Conservation (phyloP, 2,329 filamentous ascomycete species). For the Phoma sp. region DNA sequence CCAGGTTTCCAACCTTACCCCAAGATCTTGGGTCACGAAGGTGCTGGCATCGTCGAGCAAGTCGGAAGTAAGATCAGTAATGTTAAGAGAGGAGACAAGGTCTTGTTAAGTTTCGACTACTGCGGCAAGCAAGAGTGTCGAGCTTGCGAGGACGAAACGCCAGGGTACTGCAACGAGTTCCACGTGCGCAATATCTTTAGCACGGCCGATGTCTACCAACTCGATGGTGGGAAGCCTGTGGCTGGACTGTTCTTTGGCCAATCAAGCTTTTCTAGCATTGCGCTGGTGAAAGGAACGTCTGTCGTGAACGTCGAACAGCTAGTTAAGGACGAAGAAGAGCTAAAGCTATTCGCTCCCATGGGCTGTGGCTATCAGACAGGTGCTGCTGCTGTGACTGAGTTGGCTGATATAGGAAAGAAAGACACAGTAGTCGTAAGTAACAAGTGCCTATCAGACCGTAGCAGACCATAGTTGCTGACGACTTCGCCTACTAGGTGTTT, state of each 20-base stretch:
- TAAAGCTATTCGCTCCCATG: conserved; percentile 55
- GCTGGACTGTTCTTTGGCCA: conserved; percentile 58
- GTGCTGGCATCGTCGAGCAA: conserved; percentile 59
- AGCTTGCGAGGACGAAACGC: conserved; percentile 56
- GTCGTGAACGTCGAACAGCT: conserved; percentile 53
- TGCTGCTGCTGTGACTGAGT: conserved; percentile 51
- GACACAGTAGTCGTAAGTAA: conserved; percentile 50
- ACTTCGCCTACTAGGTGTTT: conserved; percentile 30
- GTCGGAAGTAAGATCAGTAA: conserved; percentile 53
- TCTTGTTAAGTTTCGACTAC: conserved; percentile 58
- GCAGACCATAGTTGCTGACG: too few relatives aligned
- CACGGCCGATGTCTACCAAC: conserved; percentile 34
- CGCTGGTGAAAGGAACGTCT: conserved; percentile 50
- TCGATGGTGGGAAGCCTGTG: conserved; percentile 29
- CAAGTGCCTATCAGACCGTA: too few relatives aligned
- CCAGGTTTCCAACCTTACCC: conserved; percentile 51
- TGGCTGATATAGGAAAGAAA: conserved; percentile 42
- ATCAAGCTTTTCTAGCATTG: conserved; percentile 53
- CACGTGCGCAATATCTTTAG: conserved; percentile 55
- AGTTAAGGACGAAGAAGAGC: conserved; percentile 49
- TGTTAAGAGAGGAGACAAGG: conserved; percentile 55
- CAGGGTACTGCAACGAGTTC: conserved; percentile 60
- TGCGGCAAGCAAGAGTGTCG: conserved; percentile 56
- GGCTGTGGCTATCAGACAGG: conserved; percentile 59
- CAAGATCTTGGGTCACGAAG: conserved; percentile 62